Base-by-base conservation (phyloP, 495 filamentous ascomycete species). In the Talaromyces proteolyticus region DNA sequence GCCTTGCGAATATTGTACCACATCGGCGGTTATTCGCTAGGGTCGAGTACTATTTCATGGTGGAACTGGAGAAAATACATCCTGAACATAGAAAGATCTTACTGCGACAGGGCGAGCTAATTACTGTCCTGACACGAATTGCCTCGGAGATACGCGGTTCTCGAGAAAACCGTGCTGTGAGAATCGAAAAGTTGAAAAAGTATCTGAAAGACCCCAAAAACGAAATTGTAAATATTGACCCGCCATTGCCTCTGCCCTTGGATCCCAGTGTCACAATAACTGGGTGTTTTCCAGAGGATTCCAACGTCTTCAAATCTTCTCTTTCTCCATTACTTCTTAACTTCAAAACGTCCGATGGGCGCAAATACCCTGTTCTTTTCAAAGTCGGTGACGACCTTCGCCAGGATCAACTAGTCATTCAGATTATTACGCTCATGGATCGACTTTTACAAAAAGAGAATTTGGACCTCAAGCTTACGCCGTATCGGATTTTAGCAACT, bases 391-490 rank as follows among this genome's bases (percentile, higher is more conserved):
- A 99, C 59, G 93, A 99, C 60, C 78, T 99, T 36, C 87, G 93
- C 0, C 93, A 99, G 67, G 93, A 99, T 58, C 93, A 99, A 65
- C 80, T 99, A 0, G 91, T 97, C 42, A 94, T 99, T 53, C 93
- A 99, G 54, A 96, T 97, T 57, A 95, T 99, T 64, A 94, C 86
- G 1, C 77, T 99, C 42, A 99, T 99, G 93, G 93, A 99, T 58
- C 87, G 91, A 22, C 84, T 99, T 14, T 80, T 99, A 11, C 87
- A 85, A 42, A 96, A 97, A 57, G 93, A 97, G 61, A 99, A 99
- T 57, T 81, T 99, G 3, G 93, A 99, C 65, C 78, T 99, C 19
- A 96, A 94, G 62, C 75, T 99, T 1, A 88, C 91, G 0, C 93
- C 93, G 4, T 99, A 97, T 71, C 89, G 91, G 49, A 96, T 97